These are phyloP conservation scores for Triangularia verruculosa DNA, from an alignment of 2,329 filamentous ascomycete genomes.

Conservation along the genomic window DNA sequence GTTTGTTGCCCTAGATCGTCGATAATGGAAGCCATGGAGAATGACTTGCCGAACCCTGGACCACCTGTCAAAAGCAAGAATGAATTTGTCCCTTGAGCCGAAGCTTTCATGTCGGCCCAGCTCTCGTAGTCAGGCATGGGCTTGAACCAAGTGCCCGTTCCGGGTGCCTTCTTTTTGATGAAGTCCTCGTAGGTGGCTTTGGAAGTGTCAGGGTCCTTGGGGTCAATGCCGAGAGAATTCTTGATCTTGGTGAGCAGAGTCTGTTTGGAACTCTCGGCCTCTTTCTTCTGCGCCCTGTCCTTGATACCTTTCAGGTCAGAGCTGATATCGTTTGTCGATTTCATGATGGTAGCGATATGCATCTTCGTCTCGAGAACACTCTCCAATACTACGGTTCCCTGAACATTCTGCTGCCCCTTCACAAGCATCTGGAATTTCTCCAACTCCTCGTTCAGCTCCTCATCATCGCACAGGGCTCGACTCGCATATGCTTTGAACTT, in stretches of 20 bases:
- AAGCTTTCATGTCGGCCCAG: background rate
- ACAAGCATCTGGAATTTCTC: constrained; percentile 1
- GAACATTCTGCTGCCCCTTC: constrained; percentile 1
- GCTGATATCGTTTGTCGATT: background rate
- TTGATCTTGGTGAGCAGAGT: background rate
- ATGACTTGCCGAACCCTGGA: constrained; percentile 7
- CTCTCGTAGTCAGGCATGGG: background rate
- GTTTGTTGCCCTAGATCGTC: background rate
- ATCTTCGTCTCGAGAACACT: background rate
- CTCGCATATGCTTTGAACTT: constrained; percentile 9
- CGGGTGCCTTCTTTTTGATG: background rate
- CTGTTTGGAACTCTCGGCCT: background rate
- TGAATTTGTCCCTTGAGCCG: background rate
- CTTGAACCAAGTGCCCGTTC: constrained; percentile 2
- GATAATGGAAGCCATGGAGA: constrained; percentile 7
- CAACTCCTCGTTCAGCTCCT: background rate
- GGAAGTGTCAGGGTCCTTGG: background rate
- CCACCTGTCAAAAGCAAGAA: background rate
- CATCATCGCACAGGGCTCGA: background rate
- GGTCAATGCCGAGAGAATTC: background rate
- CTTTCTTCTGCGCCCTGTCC: background rate
- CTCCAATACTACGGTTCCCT: background rate
- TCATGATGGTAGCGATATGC: background rate
- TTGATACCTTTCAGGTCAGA: background rate
- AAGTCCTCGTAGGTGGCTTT: background rate